Evolutionary conservation across 2,329 filamentous ascomycete genomes (phyloP).

Genomic region (Ilyonectria sp.): DNA sequence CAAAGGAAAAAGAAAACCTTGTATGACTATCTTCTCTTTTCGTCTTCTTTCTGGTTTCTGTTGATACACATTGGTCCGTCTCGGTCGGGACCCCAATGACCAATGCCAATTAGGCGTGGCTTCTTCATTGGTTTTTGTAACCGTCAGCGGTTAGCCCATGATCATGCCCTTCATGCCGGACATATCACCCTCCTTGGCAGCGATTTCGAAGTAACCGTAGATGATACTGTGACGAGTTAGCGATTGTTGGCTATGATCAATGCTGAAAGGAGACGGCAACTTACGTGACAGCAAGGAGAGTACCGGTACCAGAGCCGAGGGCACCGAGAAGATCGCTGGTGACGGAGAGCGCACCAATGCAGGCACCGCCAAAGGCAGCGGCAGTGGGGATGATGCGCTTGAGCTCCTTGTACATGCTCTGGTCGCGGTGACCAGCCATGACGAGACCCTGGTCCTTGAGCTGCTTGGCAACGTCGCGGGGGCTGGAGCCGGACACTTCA

Average conservation of each 20-base stretch:
- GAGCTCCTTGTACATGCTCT: constrained; percentile 99
- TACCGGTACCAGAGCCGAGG: constrained; percentile 96
- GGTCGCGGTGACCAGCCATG: constrained; percentile 99
- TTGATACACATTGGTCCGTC: constrained; percentile 47
- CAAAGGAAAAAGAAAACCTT: constrained; percentile 48
- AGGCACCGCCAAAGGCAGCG: constrained; percentile 97
- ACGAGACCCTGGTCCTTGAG: constrained; percentile 99
- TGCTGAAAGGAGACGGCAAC: constrained; percentile 59
- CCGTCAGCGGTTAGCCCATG: constrained; percentile 69
- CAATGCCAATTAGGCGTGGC: constrained; percentile 41
- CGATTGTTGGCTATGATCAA: background rate
- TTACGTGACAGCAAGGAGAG: constrained; percentile 97
- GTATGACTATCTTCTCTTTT: constrained; percentile 50
- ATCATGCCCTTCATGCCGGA: constrained; percentile 83
- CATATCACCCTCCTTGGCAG: constrained; percentile 97
- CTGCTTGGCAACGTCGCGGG: constrained; percentile 98
- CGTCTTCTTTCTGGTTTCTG: constrained; percentile 42
- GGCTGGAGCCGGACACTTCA: constrained; percentile 97
- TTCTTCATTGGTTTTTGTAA: constrained; percentile 37
- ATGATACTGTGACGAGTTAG: constrained; percentile 82
- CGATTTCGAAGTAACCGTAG: constrained; percentile 99
- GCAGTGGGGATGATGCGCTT: constrained; percentile 99
- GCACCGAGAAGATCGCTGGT: constrained; percentile 96
- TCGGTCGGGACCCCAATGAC: constrained; percentile 35
- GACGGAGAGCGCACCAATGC: constrained; percentile 97